These are phyloP conservation scores for Neovahlkampfia damariscottae DNA, from an alignment of 78 protist genomes.

Conservation along the genomic window DNA sequence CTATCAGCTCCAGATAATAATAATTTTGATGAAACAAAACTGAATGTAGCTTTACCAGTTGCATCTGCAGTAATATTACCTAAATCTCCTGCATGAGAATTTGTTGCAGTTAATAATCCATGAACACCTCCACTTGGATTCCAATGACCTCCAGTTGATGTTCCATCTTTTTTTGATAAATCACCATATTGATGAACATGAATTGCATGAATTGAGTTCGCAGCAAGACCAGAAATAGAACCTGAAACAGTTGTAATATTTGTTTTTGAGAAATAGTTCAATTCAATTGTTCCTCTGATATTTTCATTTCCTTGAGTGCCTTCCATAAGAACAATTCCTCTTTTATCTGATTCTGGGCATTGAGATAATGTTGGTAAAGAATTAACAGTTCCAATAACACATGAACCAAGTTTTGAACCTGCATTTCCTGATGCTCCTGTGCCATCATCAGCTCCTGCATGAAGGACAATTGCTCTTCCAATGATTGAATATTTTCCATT, in stretches of 20 bases:
- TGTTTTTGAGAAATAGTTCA: no score
- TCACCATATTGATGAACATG: not conserved
- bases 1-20: slow-evolving; percentile 43
- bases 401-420: not conserved
- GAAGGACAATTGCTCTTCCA: not conserved
- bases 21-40: slow-evolving; percentile 30
- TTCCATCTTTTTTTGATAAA: not conserved
- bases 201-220: not conserved
- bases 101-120: slow-evolving; percentile 43
- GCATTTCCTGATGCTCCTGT: not conserved
- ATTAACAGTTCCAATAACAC: not conserved
- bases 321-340: no score
- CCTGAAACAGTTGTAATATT: no score
- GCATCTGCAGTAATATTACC: slow-evolving; percentile 47
- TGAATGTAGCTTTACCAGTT: slow-evolving; percentile 22
- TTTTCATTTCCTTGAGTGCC: no score
- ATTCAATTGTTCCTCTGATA: no score
- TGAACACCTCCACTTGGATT: slow-evolving; percentile 58
- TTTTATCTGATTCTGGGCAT: no score
- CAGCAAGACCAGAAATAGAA: not conserved
- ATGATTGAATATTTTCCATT: not conserved
- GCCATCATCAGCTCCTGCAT: not conserved
- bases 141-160: slow-evolving; percentile 36
- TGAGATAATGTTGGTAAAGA: no score
- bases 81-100: slow-evolving; percentile 25